phyloP scores from a whole-genome alignment of 2,329 filamentous ascomycete species.

The Sclerotinia sclerotiorum region DNA sequence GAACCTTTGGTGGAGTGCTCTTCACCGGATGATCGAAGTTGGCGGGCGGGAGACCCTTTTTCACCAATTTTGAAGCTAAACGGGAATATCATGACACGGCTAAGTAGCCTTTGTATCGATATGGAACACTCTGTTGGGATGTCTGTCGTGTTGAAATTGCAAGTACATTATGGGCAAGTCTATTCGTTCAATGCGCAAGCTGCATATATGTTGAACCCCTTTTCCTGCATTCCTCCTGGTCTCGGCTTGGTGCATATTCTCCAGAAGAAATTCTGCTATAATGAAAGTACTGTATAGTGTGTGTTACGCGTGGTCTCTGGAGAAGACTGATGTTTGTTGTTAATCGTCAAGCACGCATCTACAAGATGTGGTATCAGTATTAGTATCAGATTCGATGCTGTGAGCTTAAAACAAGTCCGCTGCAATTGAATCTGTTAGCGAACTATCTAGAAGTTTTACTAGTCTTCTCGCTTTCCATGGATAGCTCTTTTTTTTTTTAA shows the following conservation, averaged over 20 bases:
- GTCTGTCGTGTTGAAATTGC: background rate
- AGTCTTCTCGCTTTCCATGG: background rate
- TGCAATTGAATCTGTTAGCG: background rate
- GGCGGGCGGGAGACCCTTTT: no score
- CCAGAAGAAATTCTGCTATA: no score
- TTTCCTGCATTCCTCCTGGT: background rate
- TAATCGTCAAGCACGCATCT: background rate
- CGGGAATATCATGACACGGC: background rate
- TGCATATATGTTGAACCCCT: background rate
- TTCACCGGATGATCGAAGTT: no score
- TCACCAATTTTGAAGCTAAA: no score
- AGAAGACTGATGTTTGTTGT: background rate
- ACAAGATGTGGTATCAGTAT: background rate
- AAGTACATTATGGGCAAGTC: background rate
- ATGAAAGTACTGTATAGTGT: background rate
- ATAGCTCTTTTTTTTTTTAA: background rate
- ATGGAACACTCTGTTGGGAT: background rate
- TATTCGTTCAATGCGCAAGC: background rate
- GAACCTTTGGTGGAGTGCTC: no score
- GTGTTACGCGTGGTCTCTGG: background rate
- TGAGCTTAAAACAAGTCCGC: background rate
- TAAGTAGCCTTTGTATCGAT: slow-evolving; percentile 3
- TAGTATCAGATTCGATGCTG: background rate
- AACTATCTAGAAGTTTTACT: background rate
- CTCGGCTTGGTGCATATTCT: background rate